A percentile compares a stretch with the other conserved stretches of the same genome.
These are phyloP conservation scores for Selaginella tamariscina DNA, from an alignment of 75 land plant species.

Conservation along the genomic window DNA sequence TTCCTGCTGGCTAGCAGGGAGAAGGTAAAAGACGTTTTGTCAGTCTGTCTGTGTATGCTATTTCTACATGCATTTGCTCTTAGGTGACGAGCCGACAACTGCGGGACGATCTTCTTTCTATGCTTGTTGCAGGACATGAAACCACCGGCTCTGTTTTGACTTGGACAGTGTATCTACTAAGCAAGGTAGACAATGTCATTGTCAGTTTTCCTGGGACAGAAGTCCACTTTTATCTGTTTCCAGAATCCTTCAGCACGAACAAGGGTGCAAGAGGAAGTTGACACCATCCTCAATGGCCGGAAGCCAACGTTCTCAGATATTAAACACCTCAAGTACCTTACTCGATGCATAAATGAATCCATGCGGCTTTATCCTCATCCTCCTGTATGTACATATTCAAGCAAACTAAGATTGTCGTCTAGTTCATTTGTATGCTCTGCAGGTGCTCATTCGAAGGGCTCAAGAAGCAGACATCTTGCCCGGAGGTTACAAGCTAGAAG, in stretches of 20 bases:
- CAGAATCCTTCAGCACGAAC: conserved; percentile 42
- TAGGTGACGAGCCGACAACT: conserved; percentile 89
- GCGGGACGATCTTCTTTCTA: conserved; percentile 87
- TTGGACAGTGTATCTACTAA: conserved; percentile 89
- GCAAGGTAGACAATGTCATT: conserved; percentile 44
- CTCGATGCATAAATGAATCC: conserved; percentile 86
- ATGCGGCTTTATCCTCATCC: conserved; percentile 96
- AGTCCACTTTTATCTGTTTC: background rate
- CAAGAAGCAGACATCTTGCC: conserved; percentile 70
- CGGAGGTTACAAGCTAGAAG: conserved; percentile 76
- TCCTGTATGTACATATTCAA: conserved; percentile 49
- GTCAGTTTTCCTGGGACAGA: background rate
- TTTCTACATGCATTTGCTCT: conserved; percentile 3
- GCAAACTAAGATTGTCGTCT: background rate
- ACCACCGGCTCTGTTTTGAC: conserved; percentile 95
- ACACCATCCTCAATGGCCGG: conserved; percentile 60
- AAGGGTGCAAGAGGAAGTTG: conserved; percentile 82
- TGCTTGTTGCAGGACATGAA: conserved; percentile 99
- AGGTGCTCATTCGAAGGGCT: conserved; percentile 93
- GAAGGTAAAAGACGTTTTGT: conserved; percentile 36
- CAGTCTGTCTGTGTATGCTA: background rate
- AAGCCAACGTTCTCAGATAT: conserved; percentile 55
- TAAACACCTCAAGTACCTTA: conserved; percentile 72
- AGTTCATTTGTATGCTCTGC: background rate
- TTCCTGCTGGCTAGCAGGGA: conserved; percentile 93